phyloP scores from a whole-genome alignment of 2,329 filamentous ascomycete species.

The Fusarium kyushuense region DNA sequence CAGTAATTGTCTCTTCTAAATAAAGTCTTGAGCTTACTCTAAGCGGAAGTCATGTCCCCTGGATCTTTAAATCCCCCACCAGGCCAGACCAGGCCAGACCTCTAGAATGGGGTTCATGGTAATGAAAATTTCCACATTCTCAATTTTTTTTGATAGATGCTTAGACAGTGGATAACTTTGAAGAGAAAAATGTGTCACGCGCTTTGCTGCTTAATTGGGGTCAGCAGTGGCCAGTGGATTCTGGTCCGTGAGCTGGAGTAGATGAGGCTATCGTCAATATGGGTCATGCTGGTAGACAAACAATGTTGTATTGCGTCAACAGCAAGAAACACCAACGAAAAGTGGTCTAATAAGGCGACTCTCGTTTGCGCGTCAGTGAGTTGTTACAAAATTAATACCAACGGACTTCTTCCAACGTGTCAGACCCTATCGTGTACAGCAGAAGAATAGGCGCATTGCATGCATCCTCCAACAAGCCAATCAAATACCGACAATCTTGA shows the following conservation, averaged over 20 bases:
- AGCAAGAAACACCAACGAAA: not conserved
- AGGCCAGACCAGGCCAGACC: slow-evolving; percentile 5
- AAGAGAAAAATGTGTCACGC: not conserved
- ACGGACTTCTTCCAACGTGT: not conserved
- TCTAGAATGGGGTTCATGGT: not conserved
- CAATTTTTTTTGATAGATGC: too few species aligned
- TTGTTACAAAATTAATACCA: not conserved
- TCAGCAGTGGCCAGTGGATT: not conserved
- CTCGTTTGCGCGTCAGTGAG: not conserved
- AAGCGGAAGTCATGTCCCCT: not conserved
- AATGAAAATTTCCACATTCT: not conserved
- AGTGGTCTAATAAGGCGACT: too few species aligned
- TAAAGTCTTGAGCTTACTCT: not conserved
- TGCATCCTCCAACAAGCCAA: not conserved
- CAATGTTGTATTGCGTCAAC: not conserved
- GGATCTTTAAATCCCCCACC: not conserved
- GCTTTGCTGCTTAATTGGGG: not conserved
- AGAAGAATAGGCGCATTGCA: slow-evolving; percentile 11
- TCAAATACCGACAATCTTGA: not conserved
- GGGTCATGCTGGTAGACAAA: not conserved
- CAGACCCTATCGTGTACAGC: slow-evolving; percentile 10
- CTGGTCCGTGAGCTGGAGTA: not conserved
- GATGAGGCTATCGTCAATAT: slow-evolving; percentile 2
- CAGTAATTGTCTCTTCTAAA: not conserved
- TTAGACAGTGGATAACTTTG: not conserved